phyloP scores from a whole-genome alignment of 441 rosid genomes.

The Arabidopsis hybrid region DNA sequence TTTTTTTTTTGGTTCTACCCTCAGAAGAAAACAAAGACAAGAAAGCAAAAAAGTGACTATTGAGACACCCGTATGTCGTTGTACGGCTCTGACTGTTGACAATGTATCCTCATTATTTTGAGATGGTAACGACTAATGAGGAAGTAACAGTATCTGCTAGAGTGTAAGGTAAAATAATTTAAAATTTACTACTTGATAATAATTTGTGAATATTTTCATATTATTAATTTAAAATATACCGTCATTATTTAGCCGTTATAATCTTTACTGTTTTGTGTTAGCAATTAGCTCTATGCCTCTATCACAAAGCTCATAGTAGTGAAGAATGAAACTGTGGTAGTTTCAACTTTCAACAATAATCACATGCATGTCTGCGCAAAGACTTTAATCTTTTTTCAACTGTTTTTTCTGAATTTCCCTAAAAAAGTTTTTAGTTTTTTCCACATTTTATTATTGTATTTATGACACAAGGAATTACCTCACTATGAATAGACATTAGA shows the following conservation, averaged over 20 bases:
- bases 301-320: not conserved
- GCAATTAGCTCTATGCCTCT: not conserved
- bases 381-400: not conserved
- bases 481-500: conserved; percentile 1
- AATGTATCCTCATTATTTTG: not conserved
- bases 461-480: conserved; percentile 34
- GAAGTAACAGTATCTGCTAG: not conserved
- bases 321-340: not conserved
- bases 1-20: not conserved
- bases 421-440: not conserved
- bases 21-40: not conserved
- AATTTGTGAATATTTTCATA: no score
- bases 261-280: not conserved
- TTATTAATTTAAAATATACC: no score
- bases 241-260: not conserved
- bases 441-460: not conserved
- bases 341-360: not conserved
- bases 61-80: not conserved
- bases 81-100: not conserved
- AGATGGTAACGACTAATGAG: not conserved
- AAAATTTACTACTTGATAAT: no score
- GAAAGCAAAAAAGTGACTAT: not conserved
- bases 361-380: not conserved
- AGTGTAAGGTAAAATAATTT: not conserved
- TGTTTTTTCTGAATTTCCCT: not conserved